phyloP scores from a whole-genome alignment of 129 eudicot genomes.

The Pittosporum tobira region DNA sequence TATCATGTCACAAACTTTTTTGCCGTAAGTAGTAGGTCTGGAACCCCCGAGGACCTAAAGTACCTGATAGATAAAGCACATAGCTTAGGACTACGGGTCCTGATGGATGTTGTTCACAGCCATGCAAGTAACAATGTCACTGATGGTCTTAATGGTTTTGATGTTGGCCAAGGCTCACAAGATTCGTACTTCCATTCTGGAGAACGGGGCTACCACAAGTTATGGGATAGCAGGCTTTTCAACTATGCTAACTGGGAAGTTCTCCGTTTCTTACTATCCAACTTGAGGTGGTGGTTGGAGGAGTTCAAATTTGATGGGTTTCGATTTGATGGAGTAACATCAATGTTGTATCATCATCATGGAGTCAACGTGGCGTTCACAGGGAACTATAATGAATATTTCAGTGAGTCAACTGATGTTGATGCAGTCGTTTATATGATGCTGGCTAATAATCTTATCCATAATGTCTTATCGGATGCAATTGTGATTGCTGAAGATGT shows the following conservation, averaged over 20 bases:
- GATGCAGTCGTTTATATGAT: conserved; percentile 85
- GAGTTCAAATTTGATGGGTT: conserved; percentile 90
- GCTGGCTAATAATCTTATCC: conserved; percentile 79
- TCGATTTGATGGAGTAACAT: conserved; percentile 93
- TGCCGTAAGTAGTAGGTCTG: conserved; percentile 95
- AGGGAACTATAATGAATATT: conserved; percentile 72
- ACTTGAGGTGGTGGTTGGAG: conserved; percentile 85
- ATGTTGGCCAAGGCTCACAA: conserved; percentile 84
- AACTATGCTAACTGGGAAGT: conserved; percentile 97
- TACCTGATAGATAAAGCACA: conserved; percentile 92
- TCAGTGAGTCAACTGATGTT: conserved; percentile 79
- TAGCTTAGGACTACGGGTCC: conserved; percentile 79
- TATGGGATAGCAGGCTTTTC: conserved; percentile 92
- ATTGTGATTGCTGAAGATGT: conserved; percentile 91
- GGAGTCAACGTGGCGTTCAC: conserved; percentile 71
- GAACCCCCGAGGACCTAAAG: conserved; percentile 92
- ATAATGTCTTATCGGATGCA: conserved; percentile 61
- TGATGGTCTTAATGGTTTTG: conserved; percentile 95
- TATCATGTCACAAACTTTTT: conserved; percentile 90
- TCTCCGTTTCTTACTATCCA: conserved; percentile 86
- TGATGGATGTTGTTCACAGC: conserved; percentile 98
- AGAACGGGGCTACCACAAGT: conserved; percentile 78
- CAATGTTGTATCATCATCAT: conserved; percentile 89
- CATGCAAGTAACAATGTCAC: conserved; percentile 90
- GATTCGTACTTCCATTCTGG: conserved; percentile 93